Evolutionary conservation across 1,139 yeast species (phyloP).

Genomic region (Maudiozyma humilis): DNA sequence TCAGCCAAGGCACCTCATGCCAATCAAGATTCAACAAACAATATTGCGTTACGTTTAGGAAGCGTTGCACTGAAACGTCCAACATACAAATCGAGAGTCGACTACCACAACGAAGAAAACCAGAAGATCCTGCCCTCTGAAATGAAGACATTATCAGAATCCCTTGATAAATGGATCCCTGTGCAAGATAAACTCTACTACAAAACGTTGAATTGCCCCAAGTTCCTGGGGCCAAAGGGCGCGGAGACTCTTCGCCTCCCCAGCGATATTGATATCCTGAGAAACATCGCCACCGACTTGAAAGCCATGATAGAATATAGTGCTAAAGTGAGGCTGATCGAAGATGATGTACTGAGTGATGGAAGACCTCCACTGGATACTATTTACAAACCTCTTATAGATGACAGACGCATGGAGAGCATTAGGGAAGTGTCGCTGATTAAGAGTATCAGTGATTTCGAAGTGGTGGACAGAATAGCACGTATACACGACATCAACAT

Average conservation of each 20-base stretch:
- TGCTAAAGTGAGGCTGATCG: conserved; percentile 1
- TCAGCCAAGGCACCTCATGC: no score
- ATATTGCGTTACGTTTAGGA: neutral
- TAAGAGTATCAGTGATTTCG: conserved; percentile 2
- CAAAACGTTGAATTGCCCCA: conserved; percentile 14
- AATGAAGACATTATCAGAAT: conserved; percentile 2
- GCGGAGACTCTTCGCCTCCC: conserved; percentile 20
- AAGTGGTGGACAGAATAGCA: conserved; percentile 12
- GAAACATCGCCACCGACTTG: conserved; percentile 9
- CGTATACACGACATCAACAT: conserved; percentile 20
- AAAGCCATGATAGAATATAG: conserved; percentile 6
- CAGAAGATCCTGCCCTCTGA: conserved; percentile 6
- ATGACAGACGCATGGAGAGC: neutral
- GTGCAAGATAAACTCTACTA: conserved; percentile 16
- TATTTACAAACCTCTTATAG: conserved; percentile 1
- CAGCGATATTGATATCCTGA: conserved; percentile 15
- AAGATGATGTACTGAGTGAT: neutral
- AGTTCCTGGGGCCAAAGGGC: conserved; percentile 15
- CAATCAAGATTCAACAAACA: neutral
- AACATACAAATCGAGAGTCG: conserved; percentile 5
- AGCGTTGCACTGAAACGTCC: conserved; percentile 8
- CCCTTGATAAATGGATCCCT: conserved; percentile 11
- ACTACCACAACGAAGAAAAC: neutral
- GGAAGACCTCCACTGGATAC: neutral
- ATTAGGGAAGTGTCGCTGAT: conserved; percentile 1